Conservation (phyloP, 176 grass and related monocot species). For the Eleusine indica region DNA sequence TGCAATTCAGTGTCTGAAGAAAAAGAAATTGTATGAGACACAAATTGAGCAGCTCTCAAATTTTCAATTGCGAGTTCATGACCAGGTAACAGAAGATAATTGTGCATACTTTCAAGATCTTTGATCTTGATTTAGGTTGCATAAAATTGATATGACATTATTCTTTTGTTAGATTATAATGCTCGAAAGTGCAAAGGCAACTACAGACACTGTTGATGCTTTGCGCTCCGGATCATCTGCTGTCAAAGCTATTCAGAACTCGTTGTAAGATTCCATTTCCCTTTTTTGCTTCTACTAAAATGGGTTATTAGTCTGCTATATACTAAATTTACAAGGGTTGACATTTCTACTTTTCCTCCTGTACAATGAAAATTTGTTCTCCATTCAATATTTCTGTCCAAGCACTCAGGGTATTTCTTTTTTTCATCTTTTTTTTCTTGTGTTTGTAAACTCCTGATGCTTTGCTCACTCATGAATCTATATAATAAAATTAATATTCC, state of each 20-base stretch:
- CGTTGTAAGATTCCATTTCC: constrained; percentile 57
- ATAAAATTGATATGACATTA: constrained; percentile 2
- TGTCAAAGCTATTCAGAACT: constrained; percentile 76
- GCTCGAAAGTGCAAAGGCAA: constrained; percentile 73
- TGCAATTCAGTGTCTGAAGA: constrained; percentile 70
- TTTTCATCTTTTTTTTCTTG: background rate
- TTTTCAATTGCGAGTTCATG: constrained; percentile 72
- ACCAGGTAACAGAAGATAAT: constrained; percentile 50
- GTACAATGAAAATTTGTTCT: background rate
- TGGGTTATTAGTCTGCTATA: background rate
- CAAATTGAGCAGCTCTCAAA: constrained; percentile 68
- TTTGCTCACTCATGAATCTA: background rate
- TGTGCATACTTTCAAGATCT: background rate
- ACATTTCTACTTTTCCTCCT: background rate
- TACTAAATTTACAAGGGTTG: background rate
- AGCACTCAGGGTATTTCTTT: background rate
- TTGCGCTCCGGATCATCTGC: constrained; percentile 60
- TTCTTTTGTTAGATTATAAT: constrained; percentile 45
- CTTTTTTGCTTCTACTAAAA: constrained; percentile 13
- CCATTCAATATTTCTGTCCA: background rate
- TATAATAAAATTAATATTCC: background rate
- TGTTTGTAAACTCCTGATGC: background rate
- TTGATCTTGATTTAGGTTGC: background rate
- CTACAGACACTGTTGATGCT: constrained; percentile 69
- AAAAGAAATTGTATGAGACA: constrained; percentile 73